Percentiles rank a stretch among this genome's conserved stretches.
phyloP scores from a whole-genome alignment of 176 grass and related monocot genomes.

The Cenchrus purpureus region DNA sequence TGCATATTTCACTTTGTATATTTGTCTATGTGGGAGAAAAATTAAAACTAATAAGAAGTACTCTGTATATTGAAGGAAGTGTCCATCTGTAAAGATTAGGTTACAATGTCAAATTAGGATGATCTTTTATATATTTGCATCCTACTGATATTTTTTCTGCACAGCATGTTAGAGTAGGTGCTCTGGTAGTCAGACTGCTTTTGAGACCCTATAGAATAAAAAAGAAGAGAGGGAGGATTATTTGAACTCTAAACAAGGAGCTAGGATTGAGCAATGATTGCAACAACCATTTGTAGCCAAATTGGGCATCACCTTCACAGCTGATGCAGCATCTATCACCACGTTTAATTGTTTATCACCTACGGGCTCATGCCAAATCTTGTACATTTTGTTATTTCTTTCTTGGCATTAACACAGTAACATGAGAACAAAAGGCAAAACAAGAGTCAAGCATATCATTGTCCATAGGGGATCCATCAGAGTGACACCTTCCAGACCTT shows the following conservation, averaged over 20 bases:
- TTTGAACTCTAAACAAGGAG: constrained; percentile 34
- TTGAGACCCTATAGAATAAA: constrained; percentile 32
- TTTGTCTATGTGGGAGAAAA: constrained; percentile 16
- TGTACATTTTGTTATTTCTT: constrained; percentile 26
- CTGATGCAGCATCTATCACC: constrained; percentile 52
- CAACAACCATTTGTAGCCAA: constrained; percentile 50
- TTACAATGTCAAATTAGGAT: not conserved
- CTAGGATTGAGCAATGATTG: constrained; percentile 55
- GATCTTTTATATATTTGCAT: not conserved
- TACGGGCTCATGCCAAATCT: constrained; percentile 41
- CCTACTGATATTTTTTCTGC: constrained; percentile 20
- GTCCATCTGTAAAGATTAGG: not conserved
- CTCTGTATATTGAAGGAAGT: not conserved
- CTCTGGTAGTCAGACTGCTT: constrained; percentile 42
- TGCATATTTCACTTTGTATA: not conserved
- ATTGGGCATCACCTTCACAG: constrained; percentile 55
- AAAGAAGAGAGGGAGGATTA: constrained; percentile 26
- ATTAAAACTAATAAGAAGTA: not conserved
- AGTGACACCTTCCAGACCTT: constrained; percentile 42
- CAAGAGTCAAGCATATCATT: constrained; percentile 36
- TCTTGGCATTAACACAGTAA: constrained; percentile 25
- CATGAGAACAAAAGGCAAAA: constrained; percentile 48
- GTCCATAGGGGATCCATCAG: constrained; percentile 32
- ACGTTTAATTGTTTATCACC: constrained; percentile 37
- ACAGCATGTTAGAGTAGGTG: constrained; percentile 35